Evolutionary conservation across 345 rosid genomes (phyloP).

Genomic region (Rhodomyrtus tomentosa): DNA sequence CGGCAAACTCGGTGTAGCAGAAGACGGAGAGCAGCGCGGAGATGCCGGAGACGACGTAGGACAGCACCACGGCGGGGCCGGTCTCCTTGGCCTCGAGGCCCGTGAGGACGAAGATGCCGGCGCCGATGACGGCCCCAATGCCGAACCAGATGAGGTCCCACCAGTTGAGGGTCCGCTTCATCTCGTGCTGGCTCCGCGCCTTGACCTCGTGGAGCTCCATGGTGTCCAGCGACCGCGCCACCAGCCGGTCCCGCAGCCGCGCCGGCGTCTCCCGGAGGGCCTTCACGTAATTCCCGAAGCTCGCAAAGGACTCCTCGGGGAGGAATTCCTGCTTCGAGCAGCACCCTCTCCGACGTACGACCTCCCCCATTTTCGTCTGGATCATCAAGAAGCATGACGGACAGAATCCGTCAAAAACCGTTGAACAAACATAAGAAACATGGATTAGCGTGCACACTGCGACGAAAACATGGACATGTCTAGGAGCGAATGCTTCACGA

Average conservation of each 20-base stretch:
- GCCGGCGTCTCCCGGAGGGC: slow-evolving; percentile 26
- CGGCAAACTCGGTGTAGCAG: slow-evolving; percentile 47
- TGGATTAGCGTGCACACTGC: neutral
- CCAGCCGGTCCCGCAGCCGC: slow-evolving; percentile 18
- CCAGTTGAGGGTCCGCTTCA: slow-evolving; percentile 34
- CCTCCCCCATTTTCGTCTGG: neutral
- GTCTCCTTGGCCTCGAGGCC: slow-evolving; percentile 21
- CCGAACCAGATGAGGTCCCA: slow-evolving; percentile 45
- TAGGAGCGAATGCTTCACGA: neutral
- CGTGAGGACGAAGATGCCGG: slow-evolving; percentile 36
- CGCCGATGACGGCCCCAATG: slow-evolving; percentile 32
- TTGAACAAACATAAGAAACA: neutral
- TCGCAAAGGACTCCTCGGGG: slow-evolving; percentile 33
- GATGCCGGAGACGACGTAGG: slow-evolving; percentile 28
- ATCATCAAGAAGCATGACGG: neutral
- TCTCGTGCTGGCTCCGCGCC: slow-evolving; percentile 27
- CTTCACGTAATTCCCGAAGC: slow-evolving; percentile 13
- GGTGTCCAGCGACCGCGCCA: slow-evolving; percentile 20
- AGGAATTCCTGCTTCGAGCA: slow-evolving; percentile 26
- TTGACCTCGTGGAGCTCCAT: slow-evolving; percentile 23
- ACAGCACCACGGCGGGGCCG: slow-evolving; percentile 35
- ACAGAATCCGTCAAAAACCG: neutral
- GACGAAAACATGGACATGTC: neutral
- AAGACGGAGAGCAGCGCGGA: slow-evolving; percentile 40
- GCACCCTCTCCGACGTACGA: slow-evolving; percentile 2